phyloP scores from a whole-genome alignment of 805 yeast species.

The Suhomyces sp. region DNA sequence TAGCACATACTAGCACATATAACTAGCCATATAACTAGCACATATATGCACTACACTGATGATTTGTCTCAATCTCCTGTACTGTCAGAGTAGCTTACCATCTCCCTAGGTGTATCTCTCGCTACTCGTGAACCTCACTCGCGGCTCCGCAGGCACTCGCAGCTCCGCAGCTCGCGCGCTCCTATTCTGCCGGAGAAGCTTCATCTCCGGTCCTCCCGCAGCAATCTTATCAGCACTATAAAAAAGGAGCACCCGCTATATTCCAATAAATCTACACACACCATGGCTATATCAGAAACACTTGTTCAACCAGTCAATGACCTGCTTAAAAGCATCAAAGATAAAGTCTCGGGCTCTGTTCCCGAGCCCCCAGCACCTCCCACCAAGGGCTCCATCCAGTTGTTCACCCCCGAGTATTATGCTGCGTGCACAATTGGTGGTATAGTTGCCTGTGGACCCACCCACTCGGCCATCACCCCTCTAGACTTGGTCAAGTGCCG shows the following conservation, averaged over 20 bases:
- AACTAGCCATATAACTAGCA: too few relatives aligned
- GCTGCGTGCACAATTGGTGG: constrained; percentile 77
- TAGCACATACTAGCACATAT: too few relatives aligned
- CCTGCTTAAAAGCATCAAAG: constrained; percentile 18
- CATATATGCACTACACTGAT: too few relatives aligned
- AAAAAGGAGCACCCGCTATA: neutral
- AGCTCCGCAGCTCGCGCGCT: neutral
- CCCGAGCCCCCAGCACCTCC: constrained; percentile 4
- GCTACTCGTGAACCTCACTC: too few relatives aligned
- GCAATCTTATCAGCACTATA: neutral
- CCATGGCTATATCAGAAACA: constrained; percentile 22
- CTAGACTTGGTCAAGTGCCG: constrained; percentile 92
- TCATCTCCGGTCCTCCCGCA: neutral
- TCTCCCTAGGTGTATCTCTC: too few relatives aligned
- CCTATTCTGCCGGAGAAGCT: neutral
- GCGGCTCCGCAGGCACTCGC: neutral
- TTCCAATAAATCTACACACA: too few relatives aligned
- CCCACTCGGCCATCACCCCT: constrained; percentile 91
- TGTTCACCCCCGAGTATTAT: constrained; percentile 62
- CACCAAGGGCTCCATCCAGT: constrained; percentile 36
- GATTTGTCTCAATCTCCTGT: too few relatives aligned
- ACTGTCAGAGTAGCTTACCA: too few relatives aligned
- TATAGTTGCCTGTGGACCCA: constrained; percentile 90
- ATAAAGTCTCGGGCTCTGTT: constrained; percentile 5
- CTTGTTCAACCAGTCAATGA: constrained; percentile 31